Evolutionary conservation across 352 stramenopile species (phyloP).

Genomic region (Globisporangium parvum): DNA sequence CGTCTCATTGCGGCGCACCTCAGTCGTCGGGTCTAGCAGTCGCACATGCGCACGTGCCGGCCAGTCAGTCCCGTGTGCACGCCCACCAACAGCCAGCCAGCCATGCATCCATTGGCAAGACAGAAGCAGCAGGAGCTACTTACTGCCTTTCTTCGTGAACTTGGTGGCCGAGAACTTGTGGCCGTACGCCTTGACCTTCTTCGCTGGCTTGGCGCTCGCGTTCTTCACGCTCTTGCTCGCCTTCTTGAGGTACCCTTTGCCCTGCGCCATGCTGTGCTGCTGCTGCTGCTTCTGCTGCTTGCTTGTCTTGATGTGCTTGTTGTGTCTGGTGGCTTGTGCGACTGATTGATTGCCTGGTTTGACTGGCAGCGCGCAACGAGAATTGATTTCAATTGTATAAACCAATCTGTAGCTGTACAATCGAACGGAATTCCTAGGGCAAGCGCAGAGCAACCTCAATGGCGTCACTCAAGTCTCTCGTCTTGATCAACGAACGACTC

Average conservation of each 20-base stretch:
- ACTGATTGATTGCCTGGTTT: not conserved
- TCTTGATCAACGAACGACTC: too few species aligned
- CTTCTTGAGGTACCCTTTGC: constrained; percentile 78
- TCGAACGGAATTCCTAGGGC: too few species aligned
- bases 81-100: not conserved
- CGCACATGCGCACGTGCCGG: not conserved
- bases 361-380: too few species aligned
- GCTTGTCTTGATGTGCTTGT: not conserved
- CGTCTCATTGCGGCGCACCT: constrained; percentile 65
- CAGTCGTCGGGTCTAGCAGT: constrained; percentile 62
- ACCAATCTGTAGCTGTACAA: too few species aligned
- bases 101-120: too few species aligned
- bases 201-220: constrained; percentile 49
- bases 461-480: too few species aligned
- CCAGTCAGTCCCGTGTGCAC: not conserved
- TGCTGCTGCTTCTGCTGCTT: too few species aligned
- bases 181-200: constrained; percentile 65
- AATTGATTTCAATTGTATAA: too few species aligned
- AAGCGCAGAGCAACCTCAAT: too few species aligned
- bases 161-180: constrained; percentile 81
- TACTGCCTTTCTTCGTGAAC: constrained; percentile 87
- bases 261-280: constrained; percentile 72
- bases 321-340: not conserved
- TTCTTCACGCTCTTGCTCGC: constrained; percentile 75
- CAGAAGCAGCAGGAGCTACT: constrained; percentile 14